phyloP scores from a whole-genome alignment of 345 rosid genomes.

The Murraya paniculata region DNA sequence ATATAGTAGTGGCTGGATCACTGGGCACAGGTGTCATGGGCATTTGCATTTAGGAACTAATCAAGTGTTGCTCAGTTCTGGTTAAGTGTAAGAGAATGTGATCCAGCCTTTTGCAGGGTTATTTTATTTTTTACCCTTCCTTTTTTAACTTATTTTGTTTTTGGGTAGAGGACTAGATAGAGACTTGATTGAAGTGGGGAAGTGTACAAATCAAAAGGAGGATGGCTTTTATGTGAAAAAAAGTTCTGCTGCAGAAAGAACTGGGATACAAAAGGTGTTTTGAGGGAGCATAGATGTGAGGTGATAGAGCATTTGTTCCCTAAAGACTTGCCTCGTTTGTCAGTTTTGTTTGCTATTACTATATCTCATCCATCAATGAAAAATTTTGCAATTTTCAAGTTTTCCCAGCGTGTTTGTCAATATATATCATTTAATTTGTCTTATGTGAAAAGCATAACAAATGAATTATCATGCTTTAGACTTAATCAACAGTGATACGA shows the following conservation, averaged over 20 bases:
- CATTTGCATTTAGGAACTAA: constrained; percentile 9
- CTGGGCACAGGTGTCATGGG: not conserved
- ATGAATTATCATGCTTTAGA: no score
- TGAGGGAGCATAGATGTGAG: not conserved
- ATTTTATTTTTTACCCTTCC: not conserved
- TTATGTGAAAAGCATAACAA: no score
- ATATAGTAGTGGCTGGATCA: not conserved
- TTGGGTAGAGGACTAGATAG: not conserved
- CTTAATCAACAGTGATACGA: no score
- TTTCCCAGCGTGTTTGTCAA: no score
- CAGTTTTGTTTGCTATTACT: not conserved
- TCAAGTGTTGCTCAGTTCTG: constrained; percentile 8
- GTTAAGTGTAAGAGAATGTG: not conserved
- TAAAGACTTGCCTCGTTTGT: not conserved
- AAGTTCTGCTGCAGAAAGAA: not conserved
- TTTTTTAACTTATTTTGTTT: no score
- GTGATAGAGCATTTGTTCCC: constrained; percentile 2
- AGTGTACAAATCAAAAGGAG: constrained; percentile 8
- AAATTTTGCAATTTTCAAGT: not conserved
- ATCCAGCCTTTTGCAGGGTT: not conserved
- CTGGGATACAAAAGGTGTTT: not conserved
- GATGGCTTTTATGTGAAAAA: not conserved
- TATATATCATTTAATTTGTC: not conserved
- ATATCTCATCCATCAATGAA: not conserved
- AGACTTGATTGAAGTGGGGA: not conserved